These are phyloP conservation scores for Alternaria burnsii DNA, from an alignment of 2,329 filamentous ascomycete species.

Conservation along the genomic window DNA sequence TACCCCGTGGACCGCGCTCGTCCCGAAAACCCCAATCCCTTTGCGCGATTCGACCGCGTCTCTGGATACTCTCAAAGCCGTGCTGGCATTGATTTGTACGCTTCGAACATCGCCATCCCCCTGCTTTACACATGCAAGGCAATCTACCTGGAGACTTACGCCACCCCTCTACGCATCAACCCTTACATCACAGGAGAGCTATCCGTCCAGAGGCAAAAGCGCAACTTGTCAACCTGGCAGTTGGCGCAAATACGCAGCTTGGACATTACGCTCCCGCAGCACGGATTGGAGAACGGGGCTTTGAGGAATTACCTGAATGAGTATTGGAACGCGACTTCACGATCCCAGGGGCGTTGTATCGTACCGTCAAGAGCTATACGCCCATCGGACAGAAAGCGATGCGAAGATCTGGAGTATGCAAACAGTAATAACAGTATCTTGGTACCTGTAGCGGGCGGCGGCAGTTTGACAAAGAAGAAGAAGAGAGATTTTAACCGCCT, in stretches of 20 bases:
- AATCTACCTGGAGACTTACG: conserved; percentile 33
- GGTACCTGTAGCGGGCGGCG: no score
- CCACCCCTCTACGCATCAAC: conserved; percentile 23
- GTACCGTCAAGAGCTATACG: conserved; percentile 5
- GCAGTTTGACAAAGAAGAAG: no score
- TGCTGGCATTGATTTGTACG: background rate
- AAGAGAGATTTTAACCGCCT: fast-evolving
- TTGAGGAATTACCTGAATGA: conserved; percentile 1
- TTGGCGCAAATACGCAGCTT: conserved; percentile 24
- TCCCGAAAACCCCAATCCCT: background rate
- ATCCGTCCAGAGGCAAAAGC: background rate
- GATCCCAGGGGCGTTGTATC: conserved; percentile 18
- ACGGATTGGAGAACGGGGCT: conserved; percentile 12
- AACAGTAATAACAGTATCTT: background rate
- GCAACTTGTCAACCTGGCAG: conserved; percentile 21
- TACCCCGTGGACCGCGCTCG: conserved; percentile 7
- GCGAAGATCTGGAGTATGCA: background rate
- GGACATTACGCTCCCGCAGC: conserved; percentile 27
- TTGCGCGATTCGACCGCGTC: background rate
- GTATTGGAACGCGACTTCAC: conserved; percentile 11
- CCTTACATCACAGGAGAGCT: background rate
- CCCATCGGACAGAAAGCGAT: no score
- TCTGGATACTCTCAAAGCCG: background rate
- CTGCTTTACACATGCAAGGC: conserved; percentile 30
- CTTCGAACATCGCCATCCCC: conserved; percentile 17